phyloP scores from a whole-genome alignment of 371 early-diverging fungal species.

The Mucor ambiguus region DNA sequence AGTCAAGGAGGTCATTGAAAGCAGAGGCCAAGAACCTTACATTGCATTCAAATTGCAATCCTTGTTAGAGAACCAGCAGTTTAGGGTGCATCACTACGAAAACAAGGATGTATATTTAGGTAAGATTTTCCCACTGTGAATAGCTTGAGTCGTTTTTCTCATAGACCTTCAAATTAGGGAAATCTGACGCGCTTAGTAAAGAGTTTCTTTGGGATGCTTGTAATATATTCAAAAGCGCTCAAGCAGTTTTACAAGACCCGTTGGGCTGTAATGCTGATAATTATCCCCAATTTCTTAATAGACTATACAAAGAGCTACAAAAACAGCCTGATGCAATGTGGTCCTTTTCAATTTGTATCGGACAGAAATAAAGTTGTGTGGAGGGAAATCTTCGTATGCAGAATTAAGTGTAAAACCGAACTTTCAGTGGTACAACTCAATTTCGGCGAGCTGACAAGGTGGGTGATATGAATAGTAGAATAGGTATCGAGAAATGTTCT shows the following conservation, averaged over 20 bases:
- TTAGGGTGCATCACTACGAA: constrained; percentile 29
- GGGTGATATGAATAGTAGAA: no score
- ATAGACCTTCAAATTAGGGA: constrained; percentile 8
- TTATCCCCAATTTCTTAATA: constrained; percentile 19
- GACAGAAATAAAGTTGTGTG: constrained; percentile 4
- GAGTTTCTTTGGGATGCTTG: constrained; percentile 27
- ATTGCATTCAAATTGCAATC: constrained; percentile 42
- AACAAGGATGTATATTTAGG: constrained; percentile 22
- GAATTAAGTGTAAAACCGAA: neutral
- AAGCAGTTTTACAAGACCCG: constrained; percentile 9
- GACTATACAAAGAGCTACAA: constrained; percentile 17
- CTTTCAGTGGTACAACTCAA: no score
- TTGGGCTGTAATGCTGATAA: constrained; percentile 7
- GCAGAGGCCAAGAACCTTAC: constrained; percentile 54
- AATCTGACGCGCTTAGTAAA: constrained; percentile 18
- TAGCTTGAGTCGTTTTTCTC: neutral
- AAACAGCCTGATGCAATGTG: constrained; percentile 24
- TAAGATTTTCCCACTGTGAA: neutral
- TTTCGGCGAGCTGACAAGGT: no score
- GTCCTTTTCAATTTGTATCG: constrained; percentile 26
- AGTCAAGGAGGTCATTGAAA: constrained; percentile 33
- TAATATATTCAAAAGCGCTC: constrained; percentile 19
- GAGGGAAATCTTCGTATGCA: neutral
- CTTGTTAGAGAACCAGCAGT: constrained; percentile 33
- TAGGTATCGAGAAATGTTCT: no score